These are phyloP conservation scores for Onygena corvina DNA, from an alignment of 2,329 filamentous ascomycete genomes.

Conservation along the genomic window DNA sequence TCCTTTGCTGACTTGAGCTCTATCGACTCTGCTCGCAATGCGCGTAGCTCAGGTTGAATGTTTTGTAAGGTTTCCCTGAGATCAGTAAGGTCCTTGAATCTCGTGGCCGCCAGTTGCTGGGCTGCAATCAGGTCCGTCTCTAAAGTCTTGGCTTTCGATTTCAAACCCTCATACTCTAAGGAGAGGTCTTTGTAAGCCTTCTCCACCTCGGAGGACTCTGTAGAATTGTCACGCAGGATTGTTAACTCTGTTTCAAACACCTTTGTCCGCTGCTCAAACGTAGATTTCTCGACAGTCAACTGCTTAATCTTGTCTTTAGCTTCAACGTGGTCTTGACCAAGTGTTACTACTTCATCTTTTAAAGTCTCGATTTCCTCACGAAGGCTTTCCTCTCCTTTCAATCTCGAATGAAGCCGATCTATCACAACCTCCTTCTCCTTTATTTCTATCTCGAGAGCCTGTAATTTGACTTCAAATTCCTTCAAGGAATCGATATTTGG, in stretches of 20 bases:
- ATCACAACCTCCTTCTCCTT: slow-evolving; percentile 59
- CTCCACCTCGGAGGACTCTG: slow-evolving; percentile 37
- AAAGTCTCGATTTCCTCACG: slow-evolving; percentile 77
- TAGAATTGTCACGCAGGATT: slow-evolving; percentile 40
- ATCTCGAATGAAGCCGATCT: slow-evolving; percentile 54
- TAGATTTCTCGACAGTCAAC: slow-evolving; percentile 55
- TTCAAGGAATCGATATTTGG: slow-evolving; percentile 6
- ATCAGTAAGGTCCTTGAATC: slow-evolving; percentile 80
- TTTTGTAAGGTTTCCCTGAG: slow-evolving; percentile 70
- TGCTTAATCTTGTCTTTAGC: slow-evolving; percentile 64
- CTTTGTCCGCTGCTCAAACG: slow-evolving; percentile 51
- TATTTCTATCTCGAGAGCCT: slow-evolving; percentile 26
- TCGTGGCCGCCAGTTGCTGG: slow-evolving; percentile 69
- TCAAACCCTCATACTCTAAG: slow-evolving; percentile 58
- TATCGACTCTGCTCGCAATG: slow-evolving; percentile 62
- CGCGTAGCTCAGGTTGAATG: slow-evolving; percentile 72
- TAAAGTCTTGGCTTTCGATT: slow-evolving; percentile 54
- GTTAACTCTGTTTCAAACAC: slow-evolving; percentile 61
- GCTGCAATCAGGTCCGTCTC: slow-evolving; percentile 77
- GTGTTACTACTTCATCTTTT: slow-evolving; percentile 62
- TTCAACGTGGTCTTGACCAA: slow-evolving; percentile 74
- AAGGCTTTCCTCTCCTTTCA: slow-evolving; percentile 65
- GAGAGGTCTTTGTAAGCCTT: slow-evolving; percentile 45
- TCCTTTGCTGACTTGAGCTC: slow-evolving; percentile 63
- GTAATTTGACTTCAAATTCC: slow-evolving; percentile 27